Percentiles rank a stretch among this genome's conserved stretches.
Evolutionary conservation across 805 yeast species (phyloP).

Genomic region (Candida tallmaniae): DNA sequence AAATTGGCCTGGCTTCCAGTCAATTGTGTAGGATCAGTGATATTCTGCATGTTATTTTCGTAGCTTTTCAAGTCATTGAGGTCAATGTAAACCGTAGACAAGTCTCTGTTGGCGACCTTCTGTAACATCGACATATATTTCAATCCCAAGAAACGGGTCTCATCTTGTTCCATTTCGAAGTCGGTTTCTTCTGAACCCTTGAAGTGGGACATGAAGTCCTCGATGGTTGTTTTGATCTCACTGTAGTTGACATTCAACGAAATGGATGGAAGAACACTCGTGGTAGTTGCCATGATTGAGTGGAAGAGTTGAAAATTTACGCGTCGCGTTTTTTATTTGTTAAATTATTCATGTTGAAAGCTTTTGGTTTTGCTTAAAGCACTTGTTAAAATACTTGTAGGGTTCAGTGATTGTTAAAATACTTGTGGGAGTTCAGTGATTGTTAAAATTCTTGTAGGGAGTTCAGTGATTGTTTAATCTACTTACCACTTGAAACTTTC

Average conservation of each 20-base stretch:
- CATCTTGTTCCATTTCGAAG: slow-evolving; percentile 19
- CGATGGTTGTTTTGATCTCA: slow-evolving; percentile 52
- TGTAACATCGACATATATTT: slow-evolving; percentile 78
- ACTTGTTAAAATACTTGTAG: too few relatives aligned
- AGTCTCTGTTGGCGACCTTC: slow-evolving; percentile 78
- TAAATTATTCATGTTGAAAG: too few relatives aligned
- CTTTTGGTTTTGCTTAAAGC: too few relatives aligned
- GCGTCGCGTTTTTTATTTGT: slow-evolving; percentile 2
- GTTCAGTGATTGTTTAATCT: too few relatives aligned
- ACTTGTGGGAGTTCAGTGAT: too few relatives aligned
- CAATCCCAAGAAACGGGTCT: slow-evolving; percentile 9
- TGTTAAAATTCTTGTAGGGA: too few relatives aligned
- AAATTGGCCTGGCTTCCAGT: slow-evolving; percentile 9
- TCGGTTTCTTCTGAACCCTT: slow-evolving; percentile 34
- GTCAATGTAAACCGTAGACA: slow-evolving; percentile 63
- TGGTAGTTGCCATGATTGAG: slow-evolving; percentile 14
- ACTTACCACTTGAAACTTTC: too few relatives aligned
- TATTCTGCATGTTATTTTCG: slow-evolving; percentile 43
- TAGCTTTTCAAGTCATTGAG: slow-evolving; percentile 77
- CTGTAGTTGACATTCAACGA: slow-evolving; percentile 71
- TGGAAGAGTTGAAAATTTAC: background rate
- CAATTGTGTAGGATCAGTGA: slow-evolving; percentile 14
- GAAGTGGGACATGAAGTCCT: slow-evolving; percentile 66
- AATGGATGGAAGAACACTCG: slow-evolving; percentile 52
- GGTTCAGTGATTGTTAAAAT: too few relatives aligned